Evolutionary conservation across 2,329 filamentous ascomycete genomes (phyloP).

Genomic region (Calycina herbarum): DNA sequence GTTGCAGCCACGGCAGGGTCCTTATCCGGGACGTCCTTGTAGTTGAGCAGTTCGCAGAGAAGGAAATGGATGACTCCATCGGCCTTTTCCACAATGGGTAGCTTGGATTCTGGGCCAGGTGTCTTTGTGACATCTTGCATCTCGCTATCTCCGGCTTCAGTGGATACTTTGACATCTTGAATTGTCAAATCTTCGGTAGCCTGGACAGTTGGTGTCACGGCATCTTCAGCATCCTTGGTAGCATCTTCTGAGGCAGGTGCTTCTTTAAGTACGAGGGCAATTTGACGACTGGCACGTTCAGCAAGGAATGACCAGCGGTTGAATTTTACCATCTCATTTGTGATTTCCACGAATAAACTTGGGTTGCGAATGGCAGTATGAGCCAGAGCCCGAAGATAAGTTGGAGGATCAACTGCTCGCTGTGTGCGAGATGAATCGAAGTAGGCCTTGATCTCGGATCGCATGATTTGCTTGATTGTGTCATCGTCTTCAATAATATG

Average conservation of each 20-base stretch:
- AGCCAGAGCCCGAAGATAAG: slow-evolving; percentile 75
- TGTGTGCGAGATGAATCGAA: slow-evolving; percentile 58
- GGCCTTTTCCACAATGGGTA: slow-evolving; percentile 84
- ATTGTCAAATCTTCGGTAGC: slow-evolving; percentile 39
- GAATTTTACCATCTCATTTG: slow-evolving; percentile 80
- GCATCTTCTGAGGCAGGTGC: slow-evolving; percentile 14
- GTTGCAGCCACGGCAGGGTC: slow-evolving; percentile 48
- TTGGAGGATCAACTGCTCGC: slow-evolving; percentile 66
- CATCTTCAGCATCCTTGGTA: slow-evolving; percentile 30
- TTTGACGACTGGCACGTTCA: slow-evolving; percentile 43
- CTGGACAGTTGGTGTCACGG: slow-evolving; percentile 36
- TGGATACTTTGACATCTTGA: slow-evolving; percentile 58
- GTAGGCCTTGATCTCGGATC: slow-evolving; percentile 78
- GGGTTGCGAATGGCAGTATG: slow-evolving; percentile 80
- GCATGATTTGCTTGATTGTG: slow-evolving; percentile 87
- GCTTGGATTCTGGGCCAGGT: slow-evolving; percentile 64
- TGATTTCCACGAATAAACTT: slow-evolving; percentile 81
- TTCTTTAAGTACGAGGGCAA: slow-evolving; percentile 39
- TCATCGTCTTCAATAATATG: slow-evolving; percentile 95
- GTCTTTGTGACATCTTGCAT: slow-evolving; percentile 65
- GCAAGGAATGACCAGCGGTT: slow-evolving; percentile 53
- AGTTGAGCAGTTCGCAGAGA: slow-evolving; percentile 86
- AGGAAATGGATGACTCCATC: slow-evolving; percentile 96
- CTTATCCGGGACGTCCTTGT: slow-evolving; percentile 89
- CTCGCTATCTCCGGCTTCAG: slow-evolving; percentile 58